phyloP scores from a whole-genome alignment of 2,329 filamentous ascomycete genomes.

The Penicillium sp. region DNA sequence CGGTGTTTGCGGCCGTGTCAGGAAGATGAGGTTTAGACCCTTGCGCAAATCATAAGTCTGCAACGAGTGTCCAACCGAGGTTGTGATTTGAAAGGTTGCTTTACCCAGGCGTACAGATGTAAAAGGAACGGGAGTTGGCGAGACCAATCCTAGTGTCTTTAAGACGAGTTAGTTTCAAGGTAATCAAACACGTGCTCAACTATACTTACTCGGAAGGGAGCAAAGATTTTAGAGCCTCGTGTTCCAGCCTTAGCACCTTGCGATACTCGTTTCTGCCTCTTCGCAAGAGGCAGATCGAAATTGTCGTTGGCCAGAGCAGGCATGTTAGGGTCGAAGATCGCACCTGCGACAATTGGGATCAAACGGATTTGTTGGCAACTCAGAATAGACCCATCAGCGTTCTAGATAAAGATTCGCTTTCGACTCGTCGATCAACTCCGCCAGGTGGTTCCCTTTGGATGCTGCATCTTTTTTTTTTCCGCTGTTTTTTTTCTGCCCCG shows the following conservation, averaged over 20 bases:
- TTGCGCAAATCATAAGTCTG: conserved; percentile 94
- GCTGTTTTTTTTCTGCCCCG: conserved; percentile 14
- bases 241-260: conserved; percentile 43
- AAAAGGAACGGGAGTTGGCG: conserved; percentile 85
- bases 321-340: conserved; percentile 36
- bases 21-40: conserved; percentile 87
- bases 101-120: conserved; percentile 85
- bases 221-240: conserved; percentile 75
- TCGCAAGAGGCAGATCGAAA: conserved; percentile 61
- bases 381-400: not conserved
- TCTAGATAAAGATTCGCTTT: not conserved
- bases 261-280: conserved; percentile 65
- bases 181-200: not conserved
- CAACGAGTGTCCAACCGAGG: conserved; percentile 80
- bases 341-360: not conserved
- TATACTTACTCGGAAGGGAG: conserved; percentile 78
- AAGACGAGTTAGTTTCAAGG: conserved; percentile 5
- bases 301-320: conserved; percentile 50
- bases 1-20: conserved; percentile 86
- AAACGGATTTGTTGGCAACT: not conserved
- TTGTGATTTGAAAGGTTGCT: conserved; percentile 95
- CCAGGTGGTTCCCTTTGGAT: not conserved
- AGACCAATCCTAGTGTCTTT: conserved; percentile 88
- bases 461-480: conserved; percentile 5
- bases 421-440: not conserved